Percentiles rank a stretch among this genome's conserved stretches.
Evolutionary conservation across 2,329 filamentous ascomycete species (phyloP).

Genomic region (Exophiala mesophila): DNA sequence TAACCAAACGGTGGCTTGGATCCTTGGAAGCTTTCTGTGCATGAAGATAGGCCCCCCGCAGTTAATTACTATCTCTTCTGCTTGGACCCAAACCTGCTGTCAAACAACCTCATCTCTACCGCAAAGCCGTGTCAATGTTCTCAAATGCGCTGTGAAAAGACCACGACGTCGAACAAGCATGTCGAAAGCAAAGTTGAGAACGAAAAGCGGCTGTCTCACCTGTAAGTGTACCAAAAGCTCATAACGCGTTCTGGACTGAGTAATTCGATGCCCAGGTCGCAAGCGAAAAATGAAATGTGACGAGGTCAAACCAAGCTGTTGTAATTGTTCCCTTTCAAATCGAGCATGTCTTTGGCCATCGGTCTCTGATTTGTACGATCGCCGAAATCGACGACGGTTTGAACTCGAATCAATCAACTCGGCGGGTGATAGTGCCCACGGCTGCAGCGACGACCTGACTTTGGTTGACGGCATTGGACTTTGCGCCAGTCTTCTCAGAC

Average conservation of each 20-base stretch:
- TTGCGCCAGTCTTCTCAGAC: neutral
- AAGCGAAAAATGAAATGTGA: constrained; percentile 5
- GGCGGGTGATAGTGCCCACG: neutral
- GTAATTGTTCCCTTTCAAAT: neutral
- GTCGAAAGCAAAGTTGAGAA: constrained; percentile 4
- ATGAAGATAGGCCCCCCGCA: too few relatives aligned
- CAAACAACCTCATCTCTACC: too few relatives aligned
- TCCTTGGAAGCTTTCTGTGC: too few relatives aligned
- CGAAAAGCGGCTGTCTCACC: constrained; percentile 7
- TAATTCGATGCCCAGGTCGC: constrained; percentile 1
- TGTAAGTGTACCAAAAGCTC: constrained; percentile 1
- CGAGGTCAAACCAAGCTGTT: constrained; percentile 1
- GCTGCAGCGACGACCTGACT: neutral
- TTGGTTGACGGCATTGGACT: neutral
- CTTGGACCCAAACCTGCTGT: too few relatives aligned
- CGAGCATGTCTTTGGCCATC: constrained; percentile 3
- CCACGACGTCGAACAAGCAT: neutral
- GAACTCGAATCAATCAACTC: neutral
- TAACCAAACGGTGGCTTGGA: too few relatives aligned
- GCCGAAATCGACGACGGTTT: neutral
- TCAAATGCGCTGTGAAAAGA: too few relatives aligned
- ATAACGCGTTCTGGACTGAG: neutral
- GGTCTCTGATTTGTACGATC: constrained; percentile 1
- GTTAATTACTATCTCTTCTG: too few relatives aligned
- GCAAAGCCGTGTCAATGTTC: too few relatives aligned